Conservation (phyloP, 371 early-diverging fungal species). For the Mucor circinelloides region DNA sequence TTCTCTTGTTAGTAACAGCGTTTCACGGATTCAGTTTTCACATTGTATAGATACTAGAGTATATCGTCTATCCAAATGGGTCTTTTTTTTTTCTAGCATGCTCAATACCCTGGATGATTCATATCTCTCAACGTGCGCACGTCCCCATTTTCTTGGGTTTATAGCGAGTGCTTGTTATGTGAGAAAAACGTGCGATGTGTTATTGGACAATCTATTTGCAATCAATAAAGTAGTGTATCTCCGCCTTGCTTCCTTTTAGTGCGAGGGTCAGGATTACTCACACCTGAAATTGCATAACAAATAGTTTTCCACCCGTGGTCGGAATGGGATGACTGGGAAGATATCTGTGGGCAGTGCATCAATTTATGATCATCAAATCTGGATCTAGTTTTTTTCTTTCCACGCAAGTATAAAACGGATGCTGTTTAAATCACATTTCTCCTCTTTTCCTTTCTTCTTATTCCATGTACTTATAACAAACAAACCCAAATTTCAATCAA, state of each 20-base stretch:
- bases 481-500: background rate
- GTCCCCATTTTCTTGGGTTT: background rate
- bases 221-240: background rate
- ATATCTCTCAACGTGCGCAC: background rate
- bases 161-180: background rate
- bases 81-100: background rate
- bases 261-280: conserved; percentile 6
- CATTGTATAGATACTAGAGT: background rate
- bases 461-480: background rate
- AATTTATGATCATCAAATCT: background rate
- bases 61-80: too few species aligned
- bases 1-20: background rate
- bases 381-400: background rate
- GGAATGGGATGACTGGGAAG: background rate
- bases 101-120: background rate
- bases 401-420: background rate
- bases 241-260: background rate
- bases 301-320: background rate
- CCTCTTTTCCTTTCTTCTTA: background rate
- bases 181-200: conserved; percentile 10
- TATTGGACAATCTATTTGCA: conserved; percentile 3
- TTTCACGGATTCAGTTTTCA: background rate
- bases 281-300: background rate
- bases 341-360: background rate
- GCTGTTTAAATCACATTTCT: background rate